Percentiles rank a stretch among this genome's conserved stretches.
Conservation (phyloP, 495 filamentous ascomycete genomes). For the Penicillium cinerascens region DNA sequence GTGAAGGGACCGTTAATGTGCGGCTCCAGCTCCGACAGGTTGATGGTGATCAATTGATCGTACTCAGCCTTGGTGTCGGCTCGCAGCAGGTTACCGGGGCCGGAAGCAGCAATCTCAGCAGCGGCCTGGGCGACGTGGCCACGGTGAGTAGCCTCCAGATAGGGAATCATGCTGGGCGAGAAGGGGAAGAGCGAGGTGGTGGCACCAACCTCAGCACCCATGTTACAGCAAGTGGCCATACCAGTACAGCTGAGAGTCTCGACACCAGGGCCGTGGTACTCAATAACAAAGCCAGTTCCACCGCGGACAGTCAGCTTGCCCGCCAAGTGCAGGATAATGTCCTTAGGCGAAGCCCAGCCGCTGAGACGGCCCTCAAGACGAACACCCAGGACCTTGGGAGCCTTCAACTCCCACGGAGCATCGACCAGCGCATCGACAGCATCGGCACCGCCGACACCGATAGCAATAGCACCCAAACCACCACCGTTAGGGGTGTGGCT, state of each 20-base stretch:
- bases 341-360: constrained; percentile 92
- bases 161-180: constrained; percentile 65
- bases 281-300: constrained; percentile 90
- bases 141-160: constrained; percentile 81
- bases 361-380: constrained; percentile 76
- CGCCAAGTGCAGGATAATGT: constrained; percentile 86
- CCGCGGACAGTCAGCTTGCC: constrained; percentile 90
- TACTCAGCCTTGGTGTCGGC: constrained; percentile 82
- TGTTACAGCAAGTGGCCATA: constrained; percentile 90
- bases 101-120: constrained; percentile 34
- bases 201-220: constrained; percentile 91
- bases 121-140: constrained; percentile 61
- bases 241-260: constrained; percentile 87
- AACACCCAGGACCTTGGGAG: constrained; percentile 85
- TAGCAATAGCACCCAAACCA: constrained; percentile 89
- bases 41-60: constrained; percentile 87
- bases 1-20: constrained; percentile 98
- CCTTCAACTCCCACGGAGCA: constrained; percentile 96
- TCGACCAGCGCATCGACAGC: constrained; percentile 96
- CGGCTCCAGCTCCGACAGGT: constrained; percentile 86
- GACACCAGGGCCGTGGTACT: constrained; percentile 88
- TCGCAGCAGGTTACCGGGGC: constrained; percentile 54
- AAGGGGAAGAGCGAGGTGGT: constrained; percentile 94
- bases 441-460: constrained; percentile 96
- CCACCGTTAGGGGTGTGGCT: constrained; percentile 97